Conservation (phyloP, 306 rosid species). For the Prunus mume region DNA sequence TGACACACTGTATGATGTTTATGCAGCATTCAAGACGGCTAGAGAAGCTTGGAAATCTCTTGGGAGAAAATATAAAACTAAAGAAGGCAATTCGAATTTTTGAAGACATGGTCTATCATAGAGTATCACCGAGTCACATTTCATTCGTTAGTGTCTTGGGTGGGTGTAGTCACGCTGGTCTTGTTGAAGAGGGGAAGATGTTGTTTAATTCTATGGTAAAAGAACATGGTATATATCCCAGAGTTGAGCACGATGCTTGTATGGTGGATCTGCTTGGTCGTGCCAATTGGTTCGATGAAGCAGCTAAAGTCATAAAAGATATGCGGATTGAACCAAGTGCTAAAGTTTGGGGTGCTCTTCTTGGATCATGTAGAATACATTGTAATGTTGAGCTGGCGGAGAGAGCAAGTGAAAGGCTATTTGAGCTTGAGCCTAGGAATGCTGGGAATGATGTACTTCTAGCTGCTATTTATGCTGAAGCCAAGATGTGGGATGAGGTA, state of each 20-base stretch:
- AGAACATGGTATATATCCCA: constrained; percentile 55
- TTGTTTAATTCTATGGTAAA: constrained; percentile 67
- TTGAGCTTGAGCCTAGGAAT: constrained; percentile 76
- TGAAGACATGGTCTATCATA: constrained; percentile 54
- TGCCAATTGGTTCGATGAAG: constrained; percentile 80
- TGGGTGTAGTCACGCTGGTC: constrained; percentile 87
- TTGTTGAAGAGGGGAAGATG: constrained; percentile 73
- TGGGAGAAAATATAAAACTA: neutral
- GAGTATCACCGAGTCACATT: constrained; percentile 62
- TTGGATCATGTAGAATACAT: constrained; percentile 82
- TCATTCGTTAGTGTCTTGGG: constrained; percentile 77
- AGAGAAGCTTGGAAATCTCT: too few relatives aligned
- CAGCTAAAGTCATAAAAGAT: constrained; percentile 64
- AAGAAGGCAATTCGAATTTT: constrained; percentile 63
- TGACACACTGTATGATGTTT: too few relatives aligned
- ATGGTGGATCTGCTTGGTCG: constrained; percentile 96
- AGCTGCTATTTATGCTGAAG: constrained; percentile 74
- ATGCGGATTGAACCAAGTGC: constrained; percentile 78
- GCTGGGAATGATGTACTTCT: constrained; percentile 90
- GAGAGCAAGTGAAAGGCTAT: constrained; percentile 67
- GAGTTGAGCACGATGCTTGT: constrained; percentile 82
- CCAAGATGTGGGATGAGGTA: constrained; percentile 70
- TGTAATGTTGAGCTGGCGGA: constrained; percentile 80
- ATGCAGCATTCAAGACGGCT: too few relatives aligned
- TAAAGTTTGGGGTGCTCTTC: constrained; percentile 87